Evolutionary conservation across 495 filamentous ascomycete genomes (phyloP).

Genomic region (Xylaria cubensis): DNA sequence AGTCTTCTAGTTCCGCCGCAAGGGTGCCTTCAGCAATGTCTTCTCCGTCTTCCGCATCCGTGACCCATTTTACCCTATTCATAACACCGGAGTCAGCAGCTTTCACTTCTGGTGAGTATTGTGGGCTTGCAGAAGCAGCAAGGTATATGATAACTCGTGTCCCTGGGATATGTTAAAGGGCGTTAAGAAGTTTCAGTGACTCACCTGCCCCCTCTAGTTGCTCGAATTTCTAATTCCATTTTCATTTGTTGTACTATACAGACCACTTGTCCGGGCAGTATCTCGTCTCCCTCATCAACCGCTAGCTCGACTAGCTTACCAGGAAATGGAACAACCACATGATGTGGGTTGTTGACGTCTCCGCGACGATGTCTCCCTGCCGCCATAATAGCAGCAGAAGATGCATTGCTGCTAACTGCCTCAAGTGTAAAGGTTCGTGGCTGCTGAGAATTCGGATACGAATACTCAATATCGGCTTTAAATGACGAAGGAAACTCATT

Average conservation of each 20-base stretch:
- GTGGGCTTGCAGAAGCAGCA: background rate
- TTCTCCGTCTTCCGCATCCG: constrained; percentile 64
- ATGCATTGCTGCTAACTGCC: constrained; percentile 55
- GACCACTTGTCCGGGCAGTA: constrained; percentile 61
- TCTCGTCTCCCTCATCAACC: constrained; percentile 59
- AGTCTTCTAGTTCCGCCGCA: constrained; percentile 57
- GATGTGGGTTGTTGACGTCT: constrained; percentile 56
- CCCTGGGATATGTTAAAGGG: background rate
- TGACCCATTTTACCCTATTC: constrained; percentile 56
- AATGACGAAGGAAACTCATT: constrained; percentile 66
- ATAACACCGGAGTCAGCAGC: background rate
- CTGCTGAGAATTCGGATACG: constrained; percentile 44
- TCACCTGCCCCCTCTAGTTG: constrained; percentile 49
- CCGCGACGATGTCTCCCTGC: constrained; percentile 57
- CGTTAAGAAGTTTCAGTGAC: background rate
- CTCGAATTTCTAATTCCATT: constrained; percentile 68
- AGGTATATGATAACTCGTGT: background rate
- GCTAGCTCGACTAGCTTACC: constrained; percentile 65
- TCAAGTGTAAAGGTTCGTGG: constrained; percentile 52
- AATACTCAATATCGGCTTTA: constrained; percentile 62
- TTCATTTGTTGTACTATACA: constrained; percentile 72
- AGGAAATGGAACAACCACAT: constrained; percentile 64
- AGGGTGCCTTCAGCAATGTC: constrained; percentile 66
- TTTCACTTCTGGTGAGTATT: background rate
- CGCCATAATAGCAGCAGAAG: constrained; percentile 54